These are phyloP conservation scores for Pseudognaphalium luteoalbum DNA, from an alignment of 129 eudicot genomes.

Conservation along the genomic window DNA sequence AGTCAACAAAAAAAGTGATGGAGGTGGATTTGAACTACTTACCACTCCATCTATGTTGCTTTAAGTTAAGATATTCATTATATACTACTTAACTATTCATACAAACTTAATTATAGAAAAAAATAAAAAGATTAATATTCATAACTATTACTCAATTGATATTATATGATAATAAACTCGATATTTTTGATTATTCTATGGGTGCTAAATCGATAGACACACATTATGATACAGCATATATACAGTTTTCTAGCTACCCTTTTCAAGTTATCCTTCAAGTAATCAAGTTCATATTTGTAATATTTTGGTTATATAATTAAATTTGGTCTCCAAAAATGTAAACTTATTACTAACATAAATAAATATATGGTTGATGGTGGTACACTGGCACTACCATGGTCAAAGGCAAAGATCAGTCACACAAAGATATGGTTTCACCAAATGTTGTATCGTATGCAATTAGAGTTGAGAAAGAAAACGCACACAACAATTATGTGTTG, in stretches of 20 bases:
- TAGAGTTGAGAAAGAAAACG: slow-evolving; percentile 13
- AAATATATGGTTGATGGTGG: not conserved
- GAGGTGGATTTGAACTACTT: no score
- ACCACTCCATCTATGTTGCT: no score
- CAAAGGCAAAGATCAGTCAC: slow-evolving; percentile 7
- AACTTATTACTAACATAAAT: not conserved
- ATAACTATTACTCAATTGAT: no score
- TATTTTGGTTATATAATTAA: not conserved
- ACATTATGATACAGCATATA: not conserved
- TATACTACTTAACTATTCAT: no score
- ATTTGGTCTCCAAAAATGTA: not conserved
- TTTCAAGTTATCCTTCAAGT: not conserved
- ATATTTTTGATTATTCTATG: no score
- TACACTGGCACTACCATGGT: slow-evolving; percentile 16
- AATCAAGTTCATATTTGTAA: not conserved
- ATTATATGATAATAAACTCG: no score
- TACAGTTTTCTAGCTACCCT: not conserved
- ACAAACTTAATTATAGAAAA: no score
- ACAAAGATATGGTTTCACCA: slow-evolving; percentile 4
- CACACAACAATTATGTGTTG: not conserved
- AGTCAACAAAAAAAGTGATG: no score
- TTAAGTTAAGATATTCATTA: no score
- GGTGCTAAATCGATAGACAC: no score
- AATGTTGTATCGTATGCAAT: slow-evolving; percentile 22
- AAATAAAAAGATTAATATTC: no score